Base-by-base conservation (phyloP, 441 rosid species). In the Adansonia grandidieri region DNA sequence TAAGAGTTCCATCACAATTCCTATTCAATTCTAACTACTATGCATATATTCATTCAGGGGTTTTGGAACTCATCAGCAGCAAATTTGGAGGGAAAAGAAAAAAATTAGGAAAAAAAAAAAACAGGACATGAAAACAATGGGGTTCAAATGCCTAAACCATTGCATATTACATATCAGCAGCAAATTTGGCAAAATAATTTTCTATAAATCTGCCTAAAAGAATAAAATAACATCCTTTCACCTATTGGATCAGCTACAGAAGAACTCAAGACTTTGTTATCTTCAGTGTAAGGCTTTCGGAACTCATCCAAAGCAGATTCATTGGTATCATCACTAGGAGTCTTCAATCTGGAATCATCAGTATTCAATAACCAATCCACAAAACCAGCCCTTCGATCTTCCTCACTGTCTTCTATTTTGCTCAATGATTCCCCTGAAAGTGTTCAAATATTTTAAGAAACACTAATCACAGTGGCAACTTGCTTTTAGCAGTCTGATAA, bases 361-460 rank as follows among this genome's bases (percentile, higher is more conserved):
- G 86, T 76, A 80, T 80, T 86, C 86, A 92, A 79, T 84, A 96
- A 83, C 80, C 81, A 78, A 73, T 92, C 91, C 73, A 94, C 98
- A 91, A 96, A 96, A 80, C 85, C 91, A 79, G 88, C 89, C 79
- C 97, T 87, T 57, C 97, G 88, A 51, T 88, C 87, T 78, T 92
- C 97, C 80, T 88, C 91, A 24, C 37, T 77, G 77, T 84, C 90
- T 83, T 83, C 89, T 62, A 83, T 74, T 76, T 82, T 86, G 63
- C 78, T 81, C 80, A 88, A 80, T 60, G 81, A 77, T 78, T 87
- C 93, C 79, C 86, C 98, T 96, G 87, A 42, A 79, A 76, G 77
- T 69, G 65, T 69, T 24, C 71, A 70, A 82, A 72, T 57, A 76
- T 57, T 65, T 75, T 40, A 79, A 74, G 54, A 73, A 79, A 54